These are phyloP conservation scores for Teratosphaeria destructans DNA, from an alignment of 2,329 filamentous ascomycete species.

Conservation along the genomic window DNA sequence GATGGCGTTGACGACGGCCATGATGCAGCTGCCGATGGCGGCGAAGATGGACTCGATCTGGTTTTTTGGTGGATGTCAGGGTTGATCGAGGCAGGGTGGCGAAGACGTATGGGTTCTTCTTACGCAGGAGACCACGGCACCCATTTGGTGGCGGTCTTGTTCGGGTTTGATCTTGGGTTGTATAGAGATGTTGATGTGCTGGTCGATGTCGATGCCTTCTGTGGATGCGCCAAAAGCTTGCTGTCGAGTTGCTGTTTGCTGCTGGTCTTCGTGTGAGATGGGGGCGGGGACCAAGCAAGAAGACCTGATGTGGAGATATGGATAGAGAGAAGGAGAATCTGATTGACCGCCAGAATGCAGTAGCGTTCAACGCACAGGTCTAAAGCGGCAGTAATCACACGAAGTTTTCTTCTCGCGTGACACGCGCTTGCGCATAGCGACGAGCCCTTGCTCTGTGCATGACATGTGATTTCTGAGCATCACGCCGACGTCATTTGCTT, in stretches of 20 bases:
- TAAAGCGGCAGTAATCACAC: neutral
- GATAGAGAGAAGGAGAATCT: neutral
- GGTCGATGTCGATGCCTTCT: neutral
- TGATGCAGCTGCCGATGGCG: slow-evolving; percentile 37
- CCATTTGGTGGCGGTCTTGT: slow-evolving; percentile 51
- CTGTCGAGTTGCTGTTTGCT: neutral
- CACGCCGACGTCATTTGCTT: neutral
- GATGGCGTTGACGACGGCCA: slow-evolving; percentile 38
- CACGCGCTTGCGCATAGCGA: neutral
- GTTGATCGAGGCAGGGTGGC: neutral
- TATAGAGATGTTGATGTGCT: neutral
- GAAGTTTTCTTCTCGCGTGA: neutral
- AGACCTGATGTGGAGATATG: neutral
- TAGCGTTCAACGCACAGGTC: neutral
- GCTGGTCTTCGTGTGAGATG: neutral
- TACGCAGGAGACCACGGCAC: slow-evolving; percentile 77
- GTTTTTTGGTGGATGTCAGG: neutral
- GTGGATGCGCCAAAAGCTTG: neutral
- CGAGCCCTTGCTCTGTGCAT: neutral
- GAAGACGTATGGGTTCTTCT: slow-evolving; percentile 36
- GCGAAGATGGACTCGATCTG: slow-evolving; percentile 28
- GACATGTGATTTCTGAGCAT: neutral
- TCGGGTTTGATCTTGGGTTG: slow-evolving; percentile 1
- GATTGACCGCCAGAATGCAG: neutral
- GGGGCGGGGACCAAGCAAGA: neutral